These are phyloP conservation scores for Trapa incisa DNA, from an alignment of 345 rosid species.

Conservation along the genomic window DNA sequence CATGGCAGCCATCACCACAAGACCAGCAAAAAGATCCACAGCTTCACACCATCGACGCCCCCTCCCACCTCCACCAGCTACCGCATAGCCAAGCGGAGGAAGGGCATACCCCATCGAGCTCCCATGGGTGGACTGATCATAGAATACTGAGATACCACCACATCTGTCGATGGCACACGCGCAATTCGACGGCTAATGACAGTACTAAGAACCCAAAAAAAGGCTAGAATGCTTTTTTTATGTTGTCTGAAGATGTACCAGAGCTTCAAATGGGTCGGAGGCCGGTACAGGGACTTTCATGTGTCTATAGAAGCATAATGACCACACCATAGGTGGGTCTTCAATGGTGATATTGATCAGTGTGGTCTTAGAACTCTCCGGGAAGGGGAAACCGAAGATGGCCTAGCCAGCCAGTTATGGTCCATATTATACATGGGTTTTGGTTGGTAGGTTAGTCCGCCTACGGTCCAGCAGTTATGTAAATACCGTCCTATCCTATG, in stretches of 20 bases:
- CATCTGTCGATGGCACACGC: no score
- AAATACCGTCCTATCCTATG: background rate
- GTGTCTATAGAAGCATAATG: conserved; percentile 1
- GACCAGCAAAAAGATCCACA: conserved; percentile 22
- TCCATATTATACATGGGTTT: conserved; percentile 19
- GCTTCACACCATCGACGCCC: conserved; percentile 78
- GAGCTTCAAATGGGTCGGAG: conserved; percentile 5
- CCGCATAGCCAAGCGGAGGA: conserved; percentile 62
- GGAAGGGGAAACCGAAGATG: background rate
- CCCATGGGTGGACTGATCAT: conserved; percentile 77
- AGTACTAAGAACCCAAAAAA: no score
- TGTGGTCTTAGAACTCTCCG: no score
- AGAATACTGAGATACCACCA: conserved; percentile 37
- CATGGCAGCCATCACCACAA: background rate
- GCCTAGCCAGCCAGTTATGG: background rate
- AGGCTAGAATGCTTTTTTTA: no score
- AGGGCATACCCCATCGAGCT: conserved; percentile 89
- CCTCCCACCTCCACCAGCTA: conserved; percentile 48
- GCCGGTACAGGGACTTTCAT: conserved; percentile 3
- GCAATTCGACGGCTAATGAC: no score
- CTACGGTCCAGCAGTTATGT: conserved; percentile 1
- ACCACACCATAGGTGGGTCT: no score
- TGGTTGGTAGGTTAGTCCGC: conserved; percentile 10
- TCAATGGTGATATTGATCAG: background rate
- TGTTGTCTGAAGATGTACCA: conserved; percentile 1